phyloP scores from a whole-genome alignment of 2,329 filamentous ascomycete species.

The Paramyrothecium roridum region DNA sequence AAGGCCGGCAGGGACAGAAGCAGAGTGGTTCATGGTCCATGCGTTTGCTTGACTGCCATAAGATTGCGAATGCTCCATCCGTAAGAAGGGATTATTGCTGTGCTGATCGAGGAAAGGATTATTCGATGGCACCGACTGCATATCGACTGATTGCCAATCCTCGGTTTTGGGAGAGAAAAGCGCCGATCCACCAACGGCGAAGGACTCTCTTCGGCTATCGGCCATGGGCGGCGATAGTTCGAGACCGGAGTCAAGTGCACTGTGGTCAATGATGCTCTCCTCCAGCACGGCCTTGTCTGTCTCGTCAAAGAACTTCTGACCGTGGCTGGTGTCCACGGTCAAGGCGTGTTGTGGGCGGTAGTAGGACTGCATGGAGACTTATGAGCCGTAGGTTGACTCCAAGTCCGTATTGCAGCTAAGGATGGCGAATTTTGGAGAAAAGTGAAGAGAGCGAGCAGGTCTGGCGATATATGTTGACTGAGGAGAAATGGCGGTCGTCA shows the following conservation, averaged over 20 bases:
- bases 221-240: constrained; percentile 63
- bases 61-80: constrained; percentile 51
- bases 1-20: constrained; percentile 71
- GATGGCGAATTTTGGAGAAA: not conserved
- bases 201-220: constrained; percentile 61
- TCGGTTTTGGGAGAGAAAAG: constrained; percentile 65
- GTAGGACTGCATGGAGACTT: constrained; percentile 47
- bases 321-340: constrained; percentile 50
- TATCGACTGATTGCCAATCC: constrained; percentile 61
- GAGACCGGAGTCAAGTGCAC: constrained; percentile 56
- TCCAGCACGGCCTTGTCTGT: constrained; percentile 59
- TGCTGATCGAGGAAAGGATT: constrained; percentile 59
- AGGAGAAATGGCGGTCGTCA: not conserved
- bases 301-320: constrained; percentile 57
- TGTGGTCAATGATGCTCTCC: constrained; percentile 58
- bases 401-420: not conserved
- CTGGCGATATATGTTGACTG: not conserved
- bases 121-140: constrained; percentile 62
- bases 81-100: constrained; percentile 66
- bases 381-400: constrained; percentile 42
- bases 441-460: not conserved
- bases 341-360: constrained; percentile 47
- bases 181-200: constrained; percentile 46
- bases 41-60: constrained; percentile 37
- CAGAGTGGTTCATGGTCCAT: constrained; percentile 62